Evolutionary conservation across 768 basidiomycete genomes (phyloP), one percentile per base, ranked within the genome.

Genomic region (Lentinula boryana): DNA sequence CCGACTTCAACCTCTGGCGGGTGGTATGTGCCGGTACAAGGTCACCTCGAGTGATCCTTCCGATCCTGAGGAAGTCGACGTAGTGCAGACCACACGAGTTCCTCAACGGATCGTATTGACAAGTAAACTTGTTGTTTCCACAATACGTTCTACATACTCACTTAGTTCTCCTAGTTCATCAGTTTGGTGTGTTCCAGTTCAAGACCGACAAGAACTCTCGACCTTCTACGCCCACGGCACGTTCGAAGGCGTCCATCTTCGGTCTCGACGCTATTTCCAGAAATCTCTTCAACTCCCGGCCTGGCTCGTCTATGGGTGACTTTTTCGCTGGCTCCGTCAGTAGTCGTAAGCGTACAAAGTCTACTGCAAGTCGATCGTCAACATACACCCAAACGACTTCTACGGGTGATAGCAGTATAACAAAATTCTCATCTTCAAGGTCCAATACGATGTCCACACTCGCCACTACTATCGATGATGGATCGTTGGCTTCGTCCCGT

Each of bases 151-250:
- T 7, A 13, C 40, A 32, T 57, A 23, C 41, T 46, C 23, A 46
- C 15, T n/a, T 7, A 4, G 15, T 51, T 44, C 13, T 2, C n/a
- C 23, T 43, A 95, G 92, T 93, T 59, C 90, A 95, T 67, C 91
- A 91, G 69, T 94, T 86, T 62, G 93, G 93, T 15, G 74, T 97
- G 57, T 96, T 95, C 75, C 88, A 91, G 68, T 95, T 95, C 72
- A 82, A 82, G 32, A 93, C 93, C 0, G 87, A 86, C 35, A 75
- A 70, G 60, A 84, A 82, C 46, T 87, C 95, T 23, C 74, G 82
- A n/a, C 95, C 95, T 5, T 83, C 87, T 2, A 98, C 95, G 0
- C 95, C 95, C 3, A 91, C 91, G 0, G 82, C 85, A 0, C 84
- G 80, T 50, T 83, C 86, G n/a, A 86, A 89, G 63, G 90, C 87